Base-by-base conservation (phyloP, 441 rosid species). In the Hura crepitans region DNA sequence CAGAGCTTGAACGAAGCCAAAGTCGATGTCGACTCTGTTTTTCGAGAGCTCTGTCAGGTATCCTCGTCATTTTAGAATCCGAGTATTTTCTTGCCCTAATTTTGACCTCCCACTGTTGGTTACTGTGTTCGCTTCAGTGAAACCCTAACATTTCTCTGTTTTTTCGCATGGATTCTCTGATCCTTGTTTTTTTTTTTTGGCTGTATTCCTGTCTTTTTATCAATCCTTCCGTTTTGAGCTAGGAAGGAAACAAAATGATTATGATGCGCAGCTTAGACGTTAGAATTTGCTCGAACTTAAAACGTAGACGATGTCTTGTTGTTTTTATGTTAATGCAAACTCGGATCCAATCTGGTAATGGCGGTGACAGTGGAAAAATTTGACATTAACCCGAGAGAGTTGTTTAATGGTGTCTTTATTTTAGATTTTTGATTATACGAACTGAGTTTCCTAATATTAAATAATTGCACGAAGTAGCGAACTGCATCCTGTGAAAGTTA, bases 31-130 rank as follows among this genome's bases (percentile, higher is more conserved):
- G 96, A 91, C 78, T 81, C 86, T 49, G 79, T 85, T 71, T 62
- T 82, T 20, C 85, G 76, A 57, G 87, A 88, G 74, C 87, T 96
- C 68, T 77, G 71, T 70, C 85, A 87, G 95, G 99, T 89, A 51
- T 66, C 37, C 15, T 1, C 22, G 33, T 20, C 55, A 57, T 56
- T 5, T 65, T 0, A 45, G 12, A 14, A 18, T 62, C 18, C 33
- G 39, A 37, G 8, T n/a, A 35, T 13, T 53, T 62, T 43, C 5
- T 0, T 43, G 31, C 22, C 49, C 2, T 2, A 28, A 6, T 22
- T 72, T 49, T 42, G 25, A 55, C 33, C 17, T 27, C 17, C 4
- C 66, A 18, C 61, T 72, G 6, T 33, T 39, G 0, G 6, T 14
- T 0, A 30, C 18, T 17, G 4, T 23, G 1, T n/a, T 61, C 33